Conservation (phyloP, 78 protist species). For the Guillardia theta region DNA sequence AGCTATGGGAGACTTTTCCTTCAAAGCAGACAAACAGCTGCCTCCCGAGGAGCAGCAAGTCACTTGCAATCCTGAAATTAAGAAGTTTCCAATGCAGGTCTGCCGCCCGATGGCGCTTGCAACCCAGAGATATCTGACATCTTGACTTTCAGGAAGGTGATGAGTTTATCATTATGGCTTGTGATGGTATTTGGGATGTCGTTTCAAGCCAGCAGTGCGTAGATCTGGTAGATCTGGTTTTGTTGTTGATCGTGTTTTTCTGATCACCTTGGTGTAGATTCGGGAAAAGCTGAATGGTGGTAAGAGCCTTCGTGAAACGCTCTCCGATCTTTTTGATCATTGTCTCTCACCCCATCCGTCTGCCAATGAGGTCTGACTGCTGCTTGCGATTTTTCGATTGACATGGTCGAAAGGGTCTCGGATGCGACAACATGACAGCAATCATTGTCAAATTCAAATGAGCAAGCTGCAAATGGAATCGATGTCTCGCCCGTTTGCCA, state of each 20-base stretch:
- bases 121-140: neutral
- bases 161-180: neutral
- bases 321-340: neutral
- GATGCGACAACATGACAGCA: slow-evolving; percentile 38
- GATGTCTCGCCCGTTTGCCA: too few species aligned
- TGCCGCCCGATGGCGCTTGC: neutral
- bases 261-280: neutral
- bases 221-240: neutral
- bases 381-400: neutral
- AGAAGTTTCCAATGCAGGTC: neutral
- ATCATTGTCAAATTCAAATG: neutral
- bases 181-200: slow-evolving; percentile 32
- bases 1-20: neutral
- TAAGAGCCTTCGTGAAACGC: neutral
- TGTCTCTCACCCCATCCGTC: neutral
- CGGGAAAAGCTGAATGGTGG: neutral
- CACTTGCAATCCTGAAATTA: neutral
- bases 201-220: neutral
- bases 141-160: neutral
- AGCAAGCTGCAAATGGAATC: too few species aligned
- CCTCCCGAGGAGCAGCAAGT: neutral
- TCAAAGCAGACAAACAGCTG: neutral
- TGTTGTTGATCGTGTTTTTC: neutral
- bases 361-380: neutral
- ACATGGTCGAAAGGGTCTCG: neutral